Conservation (phyloP, 805 yeast genomes). For the Priceomyces medius region DNA sequence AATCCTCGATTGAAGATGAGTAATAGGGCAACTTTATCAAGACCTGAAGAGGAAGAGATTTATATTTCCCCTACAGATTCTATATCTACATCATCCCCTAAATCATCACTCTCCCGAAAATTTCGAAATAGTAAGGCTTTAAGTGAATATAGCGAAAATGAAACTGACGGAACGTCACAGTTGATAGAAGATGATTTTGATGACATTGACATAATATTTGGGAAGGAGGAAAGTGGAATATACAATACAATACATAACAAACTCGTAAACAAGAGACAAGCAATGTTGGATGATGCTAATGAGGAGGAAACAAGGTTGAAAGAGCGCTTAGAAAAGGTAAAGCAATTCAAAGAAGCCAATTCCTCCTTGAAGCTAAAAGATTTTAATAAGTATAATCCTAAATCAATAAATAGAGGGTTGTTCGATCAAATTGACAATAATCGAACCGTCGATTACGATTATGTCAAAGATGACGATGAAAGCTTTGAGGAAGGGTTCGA, state of each 20-base stretch:
- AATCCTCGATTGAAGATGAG: conserved; percentile 1
- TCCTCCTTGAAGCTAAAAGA: conserved; percentile 32
- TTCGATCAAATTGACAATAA: conserved; percentile 31
- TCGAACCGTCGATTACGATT: conserved; percentile 35
- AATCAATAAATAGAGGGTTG: conserved; percentile 12
- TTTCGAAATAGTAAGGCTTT: conserved; percentile 19
- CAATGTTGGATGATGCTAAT: conserved; percentile 32
- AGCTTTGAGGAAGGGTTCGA: conserved; percentile 40
- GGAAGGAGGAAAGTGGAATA: conserved; percentile 36
- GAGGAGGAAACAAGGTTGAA: conserved; percentile 32
- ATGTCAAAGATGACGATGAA: conserved; percentile 37
- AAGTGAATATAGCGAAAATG: conserved; percentile 40
- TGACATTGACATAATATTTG: conserved; percentile 38
- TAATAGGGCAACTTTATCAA: conserved; percentile 4
- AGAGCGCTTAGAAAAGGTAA: conserved; percentile 6
- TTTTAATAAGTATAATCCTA: conserved; percentile 15
- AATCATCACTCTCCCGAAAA: conserved; percentile 9
- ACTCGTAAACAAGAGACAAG: conserved; percentile 20
- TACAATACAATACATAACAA: conserved; percentile 27
- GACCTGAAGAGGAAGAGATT: conserved; percentile 5
- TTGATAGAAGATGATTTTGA: conserved; percentile 39
- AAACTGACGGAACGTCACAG: conserved; percentile 39
- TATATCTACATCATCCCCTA: conserved; percentile 25
- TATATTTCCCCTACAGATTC: conserved; percentile 20
- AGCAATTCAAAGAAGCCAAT: conserved; percentile 17